Conservation (phyloP, 129 eudicot genomes). For the Arctium lappa region DNA sequence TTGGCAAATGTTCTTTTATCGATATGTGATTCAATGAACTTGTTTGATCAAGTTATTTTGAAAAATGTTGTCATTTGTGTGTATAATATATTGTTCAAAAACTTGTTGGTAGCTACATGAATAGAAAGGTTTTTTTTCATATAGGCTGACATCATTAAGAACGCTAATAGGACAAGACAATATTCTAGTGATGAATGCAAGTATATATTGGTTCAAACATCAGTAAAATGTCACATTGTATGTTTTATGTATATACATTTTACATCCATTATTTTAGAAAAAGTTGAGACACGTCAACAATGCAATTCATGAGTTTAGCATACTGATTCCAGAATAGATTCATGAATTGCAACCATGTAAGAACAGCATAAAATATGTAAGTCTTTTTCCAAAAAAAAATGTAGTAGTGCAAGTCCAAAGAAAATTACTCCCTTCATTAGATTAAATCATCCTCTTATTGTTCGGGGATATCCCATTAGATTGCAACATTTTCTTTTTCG, state of each 20-base stretch:
- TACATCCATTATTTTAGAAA: neutral
- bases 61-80: neutral
- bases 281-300: neutral
- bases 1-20: neutral
- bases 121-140: no score
- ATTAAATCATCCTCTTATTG: neutral
- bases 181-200: neutral
- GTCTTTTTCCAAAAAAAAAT: no score
- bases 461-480: neutral
- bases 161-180: no score
- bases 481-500: neutral
- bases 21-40: neutral
- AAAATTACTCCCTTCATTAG: neutral
- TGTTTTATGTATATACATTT: neutral
- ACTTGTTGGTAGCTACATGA: neutral
- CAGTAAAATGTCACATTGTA: neutral
- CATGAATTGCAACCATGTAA: neutral
- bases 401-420: neutral
- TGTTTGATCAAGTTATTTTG: neutral
- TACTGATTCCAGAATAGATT: neutral
- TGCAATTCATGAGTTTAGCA: neutral
- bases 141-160: no score
- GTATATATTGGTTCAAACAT: no score
- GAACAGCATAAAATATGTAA: neutral
- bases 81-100: neutral